Evolutionary conservation across 495 filamentous ascomycete genomes (phyloP).

Genomic region (Lineolata rhizophorae): DNA sequence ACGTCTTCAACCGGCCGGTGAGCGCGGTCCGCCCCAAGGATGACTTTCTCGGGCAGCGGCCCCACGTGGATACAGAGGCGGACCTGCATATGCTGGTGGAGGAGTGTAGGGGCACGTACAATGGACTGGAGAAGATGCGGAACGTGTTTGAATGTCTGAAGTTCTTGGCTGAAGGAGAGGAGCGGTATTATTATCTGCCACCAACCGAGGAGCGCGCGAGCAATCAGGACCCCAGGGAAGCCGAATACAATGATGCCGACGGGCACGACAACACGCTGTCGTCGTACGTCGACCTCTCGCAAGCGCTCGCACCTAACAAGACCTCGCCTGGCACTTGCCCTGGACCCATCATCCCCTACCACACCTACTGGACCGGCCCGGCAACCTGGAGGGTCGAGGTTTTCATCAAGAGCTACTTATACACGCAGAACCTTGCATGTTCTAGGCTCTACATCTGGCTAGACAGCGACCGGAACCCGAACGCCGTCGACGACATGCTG

Average conservation of each 20-base stretch:
- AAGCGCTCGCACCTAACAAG: constrained; percentile 14
- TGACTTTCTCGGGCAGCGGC: constrained; percentile 27
- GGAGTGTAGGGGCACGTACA: constrained; percentile 25
- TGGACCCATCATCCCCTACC: constrained; percentile 31
- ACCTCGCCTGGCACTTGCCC: constrained; percentile 23
- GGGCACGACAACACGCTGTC: constrained; percentile 19
- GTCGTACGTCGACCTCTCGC: constrained; percentile 13
- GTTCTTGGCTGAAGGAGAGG: constrained; percentile 23
- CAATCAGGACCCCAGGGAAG: constrained; percentile 19
- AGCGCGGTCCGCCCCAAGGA: constrained; percentile 25
- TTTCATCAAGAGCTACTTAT: constrained; percentile 33
- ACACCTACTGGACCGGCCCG: constrained; percentile 35
- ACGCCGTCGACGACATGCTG: constrained; percentile 26
- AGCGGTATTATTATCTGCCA: constrained; percentile 26
- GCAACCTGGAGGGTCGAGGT: constrained; percentile 34
- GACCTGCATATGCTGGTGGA: constrained; percentile 27
- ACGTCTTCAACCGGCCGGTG: constrained; percentile 26
- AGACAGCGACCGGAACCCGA: constrained; percentile 26
- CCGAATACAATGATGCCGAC: constrained; percentile 22
- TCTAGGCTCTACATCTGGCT: constrained; percentile 31
- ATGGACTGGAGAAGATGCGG: constrained; percentile 28
- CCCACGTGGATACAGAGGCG: constrained; percentile 27
- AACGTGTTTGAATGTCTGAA: constrained; percentile 30
- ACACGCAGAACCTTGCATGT: constrained; percentile 34
- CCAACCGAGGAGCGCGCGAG: constrained; percentile 16